Evolutionary conservation across 148 eudicot species (phyloP).

Genomic region (Rhododendron simsii): DNA sequence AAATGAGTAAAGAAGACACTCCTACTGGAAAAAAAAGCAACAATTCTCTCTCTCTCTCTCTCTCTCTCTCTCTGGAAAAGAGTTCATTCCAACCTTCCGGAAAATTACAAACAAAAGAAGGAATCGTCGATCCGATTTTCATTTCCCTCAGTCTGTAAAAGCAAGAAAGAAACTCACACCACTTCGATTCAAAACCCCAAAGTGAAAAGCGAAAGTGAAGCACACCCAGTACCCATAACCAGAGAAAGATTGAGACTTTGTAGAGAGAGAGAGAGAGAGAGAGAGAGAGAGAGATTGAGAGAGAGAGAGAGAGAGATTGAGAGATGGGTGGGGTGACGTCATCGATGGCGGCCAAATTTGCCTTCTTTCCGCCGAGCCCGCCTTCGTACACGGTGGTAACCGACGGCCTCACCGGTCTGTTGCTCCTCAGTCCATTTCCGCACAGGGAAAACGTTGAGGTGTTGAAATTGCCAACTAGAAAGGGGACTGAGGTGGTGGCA

Average conservation of each 20-base stretch:
- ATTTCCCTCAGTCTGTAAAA: neutral
- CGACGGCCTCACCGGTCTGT: slow-evolving; percentile 47
- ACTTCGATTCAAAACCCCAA: neutral
- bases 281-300: too few relatives aligned
- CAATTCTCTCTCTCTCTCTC: neutral
- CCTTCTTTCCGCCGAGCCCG: slow-evolving; percentile 78
- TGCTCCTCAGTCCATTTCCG: slow-evolving; percentile 54
- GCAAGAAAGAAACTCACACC: neutral
- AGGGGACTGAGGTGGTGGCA: slow-evolving; percentile 58
- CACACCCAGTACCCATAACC: neutral
- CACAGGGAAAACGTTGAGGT: slow-evolving; percentile 78
- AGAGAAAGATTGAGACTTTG: neutral
- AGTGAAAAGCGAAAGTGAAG: neutral
- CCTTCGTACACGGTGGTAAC: slow-evolving; percentile 62
- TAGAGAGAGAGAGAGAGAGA: neutral
- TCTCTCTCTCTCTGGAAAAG: neutral
- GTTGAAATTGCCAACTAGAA: slow-evolving; percentile 45
- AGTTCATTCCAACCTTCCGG: slow-evolving; percentile 10
- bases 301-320: neutral
- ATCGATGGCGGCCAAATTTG: slow-evolving; percentile 82
- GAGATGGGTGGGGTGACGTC: slow-evolving; percentile 80
- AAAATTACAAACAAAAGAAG: neutral
- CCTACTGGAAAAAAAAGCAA: neutral
- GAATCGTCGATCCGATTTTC: slow-evolving; percentile 7
- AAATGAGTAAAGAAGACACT: neutral